These are phyloP conservation scores for Echinosophora koreensis DNA, from an alignment of 306 rosid species.

Conservation along the genomic window DNA sequence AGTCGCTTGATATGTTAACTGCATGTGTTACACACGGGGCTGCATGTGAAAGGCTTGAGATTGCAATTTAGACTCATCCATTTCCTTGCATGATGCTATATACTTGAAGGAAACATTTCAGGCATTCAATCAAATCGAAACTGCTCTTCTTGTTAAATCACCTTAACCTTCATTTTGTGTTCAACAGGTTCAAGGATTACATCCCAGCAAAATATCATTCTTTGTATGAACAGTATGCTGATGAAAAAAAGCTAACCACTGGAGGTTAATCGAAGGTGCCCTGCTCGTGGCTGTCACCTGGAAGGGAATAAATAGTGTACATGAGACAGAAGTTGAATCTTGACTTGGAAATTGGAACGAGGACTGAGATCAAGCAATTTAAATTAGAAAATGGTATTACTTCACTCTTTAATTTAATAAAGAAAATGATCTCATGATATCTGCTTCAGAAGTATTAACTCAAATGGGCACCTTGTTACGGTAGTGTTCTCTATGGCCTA, in stretches of 20 bases:
- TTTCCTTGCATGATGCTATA: constrained; percentile 33
- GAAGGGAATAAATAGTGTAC: constrained; percentile 37
- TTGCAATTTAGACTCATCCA: constrained; percentile 18
- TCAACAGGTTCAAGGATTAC: constrained; percentile 87
- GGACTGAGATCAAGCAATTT: constrained; percentile 13
- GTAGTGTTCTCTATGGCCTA: constrained; percentile 1
- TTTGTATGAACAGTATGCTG: constrained; percentile 72
- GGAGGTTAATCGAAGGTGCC: constrained; percentile 31
- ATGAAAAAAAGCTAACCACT: constrained; percentile 36
- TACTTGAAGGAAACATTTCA: constrained; percentile 9
- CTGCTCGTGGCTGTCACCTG: constrained; percentile 14
- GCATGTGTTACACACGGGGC: constrained; percentile 3
- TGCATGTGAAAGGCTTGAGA: constrained; percentile 14
- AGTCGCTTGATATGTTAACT: constrained; percentile 24
- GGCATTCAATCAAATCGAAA: constrained; percentile 35
- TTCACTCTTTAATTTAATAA: constrained; percentile 1
- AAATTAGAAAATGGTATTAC: constrained; percentile 22
- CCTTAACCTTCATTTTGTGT: constrained; percentile 39
- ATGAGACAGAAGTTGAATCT: constrained; percentile 27
- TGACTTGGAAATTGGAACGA: constrained; percentile 30
- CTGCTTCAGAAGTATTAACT: constrained; percentile 30
- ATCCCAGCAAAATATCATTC: constrained; percentile 86
- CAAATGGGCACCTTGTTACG: constrained; percentile 17
- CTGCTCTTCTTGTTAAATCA: constrained; percentile 33
- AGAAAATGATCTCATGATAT: constrained; percentile 25